Percentiles rank a stretch among this genome's conserved stretches.
These are phyloP conservation scores for Pythium rishiriense DNA, from an alignment of 352 stramenopile genomes.

Conservation along the genomic window DNA sequence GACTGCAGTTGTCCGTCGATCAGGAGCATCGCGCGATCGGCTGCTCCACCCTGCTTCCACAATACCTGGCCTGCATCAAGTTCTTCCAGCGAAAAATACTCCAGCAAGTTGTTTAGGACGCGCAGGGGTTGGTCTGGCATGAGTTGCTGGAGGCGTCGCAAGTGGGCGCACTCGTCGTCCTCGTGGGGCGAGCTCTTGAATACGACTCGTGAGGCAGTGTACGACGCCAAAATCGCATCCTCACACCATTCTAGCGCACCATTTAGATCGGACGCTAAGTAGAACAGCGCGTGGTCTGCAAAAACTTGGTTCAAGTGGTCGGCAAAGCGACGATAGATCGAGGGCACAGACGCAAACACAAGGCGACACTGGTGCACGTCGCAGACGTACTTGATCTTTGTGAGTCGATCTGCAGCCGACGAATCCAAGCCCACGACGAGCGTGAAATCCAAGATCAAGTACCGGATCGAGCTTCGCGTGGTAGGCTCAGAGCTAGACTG, in stretches of 20 bases:
- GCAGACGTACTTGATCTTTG: conserved; percentile 80
- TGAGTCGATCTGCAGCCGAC: conserved; percentile 72
- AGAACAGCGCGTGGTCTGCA: conserved; percentile 44
- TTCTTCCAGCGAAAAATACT: conserved; percentile 71
- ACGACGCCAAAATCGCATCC: conserved; percentile 54
- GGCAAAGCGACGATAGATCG: conserved; percentile 62
- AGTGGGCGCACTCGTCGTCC: conserved; percentile 58
- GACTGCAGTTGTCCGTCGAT: conserved; percentile 64
- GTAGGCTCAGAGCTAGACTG: not conserved
- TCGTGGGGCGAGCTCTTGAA: conserved; percentile 25
- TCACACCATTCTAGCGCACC: conserved; percentile 71
- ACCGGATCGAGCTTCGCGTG: conserved; percentile 32
- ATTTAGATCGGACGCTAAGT: conserved; percentile 68
- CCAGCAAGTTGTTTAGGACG: conserved; percentile 63
- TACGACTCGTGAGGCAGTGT: conserved; percentile 22
- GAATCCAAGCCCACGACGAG: conserved; percentile 91
- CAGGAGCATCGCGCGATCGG: conserved; percentile 59
- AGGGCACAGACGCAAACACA: conserved; percentile 68
- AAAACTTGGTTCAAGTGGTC: conserved; percentile 60
- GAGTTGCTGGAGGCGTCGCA: conserved; percentile 58
- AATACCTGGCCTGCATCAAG: conserved; percentile 59
- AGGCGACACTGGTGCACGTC: conserved; percentile 65
- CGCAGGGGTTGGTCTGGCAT: conserved; percentile 68
- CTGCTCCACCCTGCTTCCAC: conserved; percentile 64
- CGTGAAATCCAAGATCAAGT: conserved; percentile 91